These are phyloP conservation scores for Peronosclerospora sorghi DNA, from an alignment of 352 stramenopile species.

Conservation along the genomic window DNA sequence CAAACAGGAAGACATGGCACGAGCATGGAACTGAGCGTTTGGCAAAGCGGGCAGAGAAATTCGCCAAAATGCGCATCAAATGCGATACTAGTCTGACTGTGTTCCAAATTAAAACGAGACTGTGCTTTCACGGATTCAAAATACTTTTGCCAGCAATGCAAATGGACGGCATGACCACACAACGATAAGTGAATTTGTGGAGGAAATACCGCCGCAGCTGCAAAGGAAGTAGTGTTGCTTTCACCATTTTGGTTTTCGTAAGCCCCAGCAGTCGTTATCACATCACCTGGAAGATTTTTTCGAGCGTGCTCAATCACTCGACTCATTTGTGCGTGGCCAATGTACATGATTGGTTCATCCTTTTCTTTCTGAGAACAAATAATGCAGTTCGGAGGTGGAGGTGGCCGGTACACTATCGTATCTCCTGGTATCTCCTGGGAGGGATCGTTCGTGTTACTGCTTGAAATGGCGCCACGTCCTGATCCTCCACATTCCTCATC, in stretches of 20 bases:
- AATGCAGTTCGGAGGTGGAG: conserved; percentile 64
- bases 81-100: conserved; percentile 69
- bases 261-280: conserved; percentile 9
- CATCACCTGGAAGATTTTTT: conserved; percentile 31
- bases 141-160: conserved; percentile 84
- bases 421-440: conserved; percentile 10
- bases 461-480: conserved; percentile 11
- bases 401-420: conserved; percentile 55
- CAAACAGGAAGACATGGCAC: conserved; percentile 67
- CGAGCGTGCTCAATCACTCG: conserved; percentile 39
- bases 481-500: conserved; percentile 23
- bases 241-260: conserved; percentile 7
- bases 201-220: conserved; percentile 25
- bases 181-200: conserved; percentile 65
- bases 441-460: conserved; percentile 9
- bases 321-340: conserved; percentile 69
- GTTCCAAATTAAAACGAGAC: conserved; percentile 53
- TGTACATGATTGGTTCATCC: conserved; percentile 78
- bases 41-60: conserved; percentile 87
- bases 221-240: conserved; percentile 1
- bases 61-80: conserved; percentile 81
- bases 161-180: conserved; percentile 85
- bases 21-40: conserved; percentile 85
- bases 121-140: conserved; percentile 78
- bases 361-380: conserved; percentile 82